Evolutionary conservation across 805 yeast species (phyloP).

Genomic region (Peterozyma toletana): DNA sequence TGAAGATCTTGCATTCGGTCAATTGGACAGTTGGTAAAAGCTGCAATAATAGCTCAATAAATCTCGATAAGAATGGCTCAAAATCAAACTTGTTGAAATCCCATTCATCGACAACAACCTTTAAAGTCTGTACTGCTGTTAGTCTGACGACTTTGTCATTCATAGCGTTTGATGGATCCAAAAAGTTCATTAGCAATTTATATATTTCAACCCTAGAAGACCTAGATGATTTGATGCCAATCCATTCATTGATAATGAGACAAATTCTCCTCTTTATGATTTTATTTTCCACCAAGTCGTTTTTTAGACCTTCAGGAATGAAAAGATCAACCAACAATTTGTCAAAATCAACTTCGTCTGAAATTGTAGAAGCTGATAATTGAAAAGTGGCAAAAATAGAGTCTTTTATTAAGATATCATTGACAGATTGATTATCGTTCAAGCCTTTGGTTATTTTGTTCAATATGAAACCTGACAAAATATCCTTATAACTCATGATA

Average conservation of each 20-base stretch:
- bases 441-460: conserved; percentile 46
- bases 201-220: conserved; percentile 54
- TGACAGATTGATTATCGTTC: conserved; percentile 18
- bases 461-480: conserved; percentile 46
- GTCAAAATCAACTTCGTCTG: conserved; percentile 64
- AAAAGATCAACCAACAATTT: conserved; percentile 49
- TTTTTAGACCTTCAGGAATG: conserved; percentile 56
- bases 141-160: conserved; percentile 79
- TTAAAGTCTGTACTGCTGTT: conserved; percentile 64
- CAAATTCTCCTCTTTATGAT: conserved; percentile 74
- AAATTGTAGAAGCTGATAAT: conserved; percentile 59
- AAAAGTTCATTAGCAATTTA: conserved; percentile 41
- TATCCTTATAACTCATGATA: conserved; percentile 52
- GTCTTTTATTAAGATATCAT: conserved; percentile 64
- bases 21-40: conserved; percentile 43
- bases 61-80: conserved; percentile 52
- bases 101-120: conserved; percentile 76
- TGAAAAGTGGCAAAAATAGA: conserved; percentile 80
- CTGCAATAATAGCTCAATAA: conserved; percentile 40
- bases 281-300: conserved; percentile 41
- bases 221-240: conserved; percentile 54
- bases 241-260: conserved; percentile 76
- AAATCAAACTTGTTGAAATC: conserved; percentile 69
- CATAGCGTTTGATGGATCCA: conserved; percentile 30
- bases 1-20: conserved; percentile 72